phyloP scores from a whole-genome alignment of 2,329 filamentous ascomycete species.

The Venturia effusa region DNA sequence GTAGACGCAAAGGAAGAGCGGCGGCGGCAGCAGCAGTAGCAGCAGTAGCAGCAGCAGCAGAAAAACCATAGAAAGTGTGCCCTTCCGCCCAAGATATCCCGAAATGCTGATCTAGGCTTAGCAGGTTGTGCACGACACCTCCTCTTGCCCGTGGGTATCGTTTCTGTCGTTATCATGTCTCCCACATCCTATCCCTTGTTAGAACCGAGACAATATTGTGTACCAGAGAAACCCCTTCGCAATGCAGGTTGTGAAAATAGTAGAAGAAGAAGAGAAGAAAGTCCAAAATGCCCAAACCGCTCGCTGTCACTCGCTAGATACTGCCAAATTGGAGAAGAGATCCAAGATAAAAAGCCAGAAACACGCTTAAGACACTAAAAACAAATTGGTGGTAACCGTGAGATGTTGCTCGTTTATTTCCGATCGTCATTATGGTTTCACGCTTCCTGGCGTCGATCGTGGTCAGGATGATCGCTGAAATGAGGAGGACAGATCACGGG shows the following conservation, averaged over 20 bases:
- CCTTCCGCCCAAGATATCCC: background rate
- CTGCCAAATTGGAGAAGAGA: background rate
- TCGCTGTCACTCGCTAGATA: constrained; percentile 2
- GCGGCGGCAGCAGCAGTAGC: background rate
- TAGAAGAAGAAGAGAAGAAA: background rate
- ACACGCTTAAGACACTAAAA: background rate
- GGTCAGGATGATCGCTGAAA: background rate
- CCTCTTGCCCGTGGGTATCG: constrained; percentile 2
- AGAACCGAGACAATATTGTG: background rate
- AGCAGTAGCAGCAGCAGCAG: background rate
- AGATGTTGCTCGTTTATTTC: background rate
- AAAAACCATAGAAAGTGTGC: background rate
- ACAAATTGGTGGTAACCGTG: background rate
- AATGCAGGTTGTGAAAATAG: background rate
- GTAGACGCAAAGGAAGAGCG: background rate
- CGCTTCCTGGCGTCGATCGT: background rate
- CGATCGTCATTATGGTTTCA: background rate
- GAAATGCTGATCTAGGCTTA: background rate
- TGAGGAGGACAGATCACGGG: background rate
- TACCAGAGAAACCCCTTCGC: constrained; percentile 2
- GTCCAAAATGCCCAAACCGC: background rate
- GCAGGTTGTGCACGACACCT: background rate
- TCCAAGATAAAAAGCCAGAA: background rate
- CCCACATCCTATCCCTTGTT: background rate
- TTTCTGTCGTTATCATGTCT: background rate